These are phyloP conservation scores for Hypomyces rosellus DNA, from an alignment of 2,329 filamentous ascomycete genomes.

Conservation along the genomic window DNA sequence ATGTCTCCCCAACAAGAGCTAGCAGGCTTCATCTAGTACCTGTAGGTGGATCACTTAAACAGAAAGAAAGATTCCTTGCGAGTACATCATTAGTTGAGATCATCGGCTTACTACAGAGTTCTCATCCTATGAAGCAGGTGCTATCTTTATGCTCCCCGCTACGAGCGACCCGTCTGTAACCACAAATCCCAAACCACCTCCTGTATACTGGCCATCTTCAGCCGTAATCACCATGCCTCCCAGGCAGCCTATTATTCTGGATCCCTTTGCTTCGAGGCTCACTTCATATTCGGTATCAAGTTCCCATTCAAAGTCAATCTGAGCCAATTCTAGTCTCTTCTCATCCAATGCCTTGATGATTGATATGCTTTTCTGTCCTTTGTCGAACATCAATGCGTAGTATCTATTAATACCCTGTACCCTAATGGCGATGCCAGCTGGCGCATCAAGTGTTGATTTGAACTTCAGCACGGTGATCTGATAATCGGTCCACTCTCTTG, in stretches of 20 bases:
- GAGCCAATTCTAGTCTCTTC: slow-evolving; percentile 2
- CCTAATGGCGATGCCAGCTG: slow-evolving; percentile 20
- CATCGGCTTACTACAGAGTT: no score
- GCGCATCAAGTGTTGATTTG: slow-evolving; percentile 18
- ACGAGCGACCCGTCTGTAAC: slow-evolving; percentile 11
- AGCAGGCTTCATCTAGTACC: no score
- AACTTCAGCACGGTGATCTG: slow-evolving; percentile 16
- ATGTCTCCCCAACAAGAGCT: no score
- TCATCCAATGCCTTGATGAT: slow-evolving; percentile 9
- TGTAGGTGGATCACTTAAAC: no score
- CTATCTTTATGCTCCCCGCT: slow-evolving; percentile 4
- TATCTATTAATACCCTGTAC: slow-evolving; percentile 26
- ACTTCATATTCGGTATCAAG: slow-evolving; percentile 6
- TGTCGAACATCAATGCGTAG: slow-evolving; percentile 20
- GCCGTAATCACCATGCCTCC: not conserved
- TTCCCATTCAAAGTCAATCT: slow-evolving; percentile 4
- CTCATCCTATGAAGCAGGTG: not conserved
- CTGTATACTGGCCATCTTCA: slow-evolving; percentile 3
- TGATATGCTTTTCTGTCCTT: slow-evolving; percentile 9
- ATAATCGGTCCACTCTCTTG: slow-evolving; percentile 27
- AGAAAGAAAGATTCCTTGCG: no score
- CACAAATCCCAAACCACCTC: slow-evolving; percentile 10
- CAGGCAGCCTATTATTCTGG: not conserved
- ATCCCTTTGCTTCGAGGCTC: not conserved
- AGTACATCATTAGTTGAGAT: no score